phyloP scores from a whole-genome alignment of 306 rosid genomes.

The Inga laurina region DNA sequence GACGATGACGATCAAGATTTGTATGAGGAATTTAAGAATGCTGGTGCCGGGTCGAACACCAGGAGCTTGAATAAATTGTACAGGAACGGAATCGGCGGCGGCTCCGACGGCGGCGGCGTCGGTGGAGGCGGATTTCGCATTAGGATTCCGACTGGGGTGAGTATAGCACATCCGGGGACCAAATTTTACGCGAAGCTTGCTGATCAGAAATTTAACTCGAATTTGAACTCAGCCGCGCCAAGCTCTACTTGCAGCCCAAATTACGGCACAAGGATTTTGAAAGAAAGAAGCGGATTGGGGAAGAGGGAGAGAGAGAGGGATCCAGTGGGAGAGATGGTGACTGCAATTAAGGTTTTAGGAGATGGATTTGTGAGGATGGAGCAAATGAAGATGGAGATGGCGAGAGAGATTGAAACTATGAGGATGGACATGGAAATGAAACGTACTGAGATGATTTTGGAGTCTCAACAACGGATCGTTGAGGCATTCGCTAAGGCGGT shows the following conservation, averaged over 20 bases:
- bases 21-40: slow-evolving; percentile 63
- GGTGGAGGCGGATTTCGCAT: slow-evolving; percentile 67
- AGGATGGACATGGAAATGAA: slow-evolving; percentile 99
- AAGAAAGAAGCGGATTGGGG: slow-evolving; percentile 50
- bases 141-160: slow-evolving; percentile 75
- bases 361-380: slow-evolving; percentile 97
- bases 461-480: slow-evolving; percentile 86
- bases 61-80: slow-evolving; percentile 65
- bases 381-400: slow-evolving; percentile 98
- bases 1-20: slow-evolving; percentile 67
- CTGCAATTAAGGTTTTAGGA: slow-evolving; percentile 79
- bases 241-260: slow-evolving; percentile 33
- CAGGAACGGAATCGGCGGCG: slow-evolving; percentile 45
- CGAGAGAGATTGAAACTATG: slow-evolving; percentile 80
- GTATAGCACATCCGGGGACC: slow-evolving; percentile 69
- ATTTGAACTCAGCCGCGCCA: slow-evolving; percentile 34
- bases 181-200: slow-evolving; percentile 40
- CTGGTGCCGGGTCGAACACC: slow-evolving; percentile 43
- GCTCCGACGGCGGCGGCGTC: background rate
- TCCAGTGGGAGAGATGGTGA: slow-evolving; percentile 68
- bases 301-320: slow-evolving; percentile 68
- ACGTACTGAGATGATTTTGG: slow-evolving; percentile 88
- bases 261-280: slow-evolving; percentile 54
- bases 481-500: slow-evolving; percentile 87
- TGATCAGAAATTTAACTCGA: slow-evolving; percentile 56